Evolutionary conservation across 805 yeast species (phyloP), one percentile per base, ranked within the genome.

Genomic region (Barnettozyma sucrosica): DNA sequence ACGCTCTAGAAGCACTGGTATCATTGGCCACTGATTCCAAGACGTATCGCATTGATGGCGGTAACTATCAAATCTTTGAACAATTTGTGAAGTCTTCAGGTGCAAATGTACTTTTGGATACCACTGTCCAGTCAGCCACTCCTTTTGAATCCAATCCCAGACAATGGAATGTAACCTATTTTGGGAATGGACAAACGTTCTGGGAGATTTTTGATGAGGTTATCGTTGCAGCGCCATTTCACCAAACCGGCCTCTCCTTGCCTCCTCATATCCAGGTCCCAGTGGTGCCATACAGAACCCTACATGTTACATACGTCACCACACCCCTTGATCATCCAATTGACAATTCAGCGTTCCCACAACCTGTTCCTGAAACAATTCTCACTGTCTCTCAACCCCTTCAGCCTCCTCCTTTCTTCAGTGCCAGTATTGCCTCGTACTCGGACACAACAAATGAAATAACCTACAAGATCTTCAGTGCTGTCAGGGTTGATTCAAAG

Each of bases 401-500:
- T 7, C 23, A 36, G 1, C 26, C 32, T 6, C 30, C 49, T 3
- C 62, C 64, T 13, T 74, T 71, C 56, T 66, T 58, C 54, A 64
- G 73, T 14, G 57, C 69, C 25, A 61, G 62, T 19, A 44, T 68
- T 25, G 63, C 64, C 3, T 60, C 56, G 5, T 65, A 59, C 49
- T 50, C 64, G 23, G 49, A 56, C 1, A 55, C 51, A 5, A 57
- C 63, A 0, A 54, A 54, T 7, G 64, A 62, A 19, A 67, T 66
- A 39, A 61, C 72, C 5, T 76, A 72, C 59, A 76, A 76, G 55
- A 55, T 75, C 1, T 75, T 75, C 58, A 63, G 75, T 25, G 48
- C 49, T 18, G 28, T 43, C 3, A 51, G 52, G 9, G 44, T 71
- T 21, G 45, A 54, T 6, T 52, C 56, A 8, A 36, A 41, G 1